Percentiles rank a stretch among this genome's conserved stretches.
Evolutionary conservation across 345 rosid genomes (phyloP).

Genomic region (Lumnitzera littorea): DNA sequence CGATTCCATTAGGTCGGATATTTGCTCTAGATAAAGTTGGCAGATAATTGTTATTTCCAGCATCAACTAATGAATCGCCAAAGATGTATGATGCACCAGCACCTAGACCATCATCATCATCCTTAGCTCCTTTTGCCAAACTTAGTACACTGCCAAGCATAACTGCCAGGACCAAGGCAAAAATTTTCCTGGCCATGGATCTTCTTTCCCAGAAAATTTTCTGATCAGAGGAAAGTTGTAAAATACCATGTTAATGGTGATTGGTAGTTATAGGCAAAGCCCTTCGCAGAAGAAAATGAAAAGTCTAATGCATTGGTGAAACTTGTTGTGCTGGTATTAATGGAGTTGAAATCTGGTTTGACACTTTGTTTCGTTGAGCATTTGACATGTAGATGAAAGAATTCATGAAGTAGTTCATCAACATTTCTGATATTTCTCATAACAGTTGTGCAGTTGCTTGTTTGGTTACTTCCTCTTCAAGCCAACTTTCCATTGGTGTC

Average conservation of each 20-base stretch:
- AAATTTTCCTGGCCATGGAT: too few species aligned
- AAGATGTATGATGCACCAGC: conserved; percentile 67
- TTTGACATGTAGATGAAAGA: background rate
- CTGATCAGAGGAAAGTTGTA: too few species aligned
- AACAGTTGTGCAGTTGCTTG: background rate
- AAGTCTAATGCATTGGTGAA: conserved; percentile 14
- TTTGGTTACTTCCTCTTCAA: too few species aligned
- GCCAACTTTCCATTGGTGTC: too few species aligned
- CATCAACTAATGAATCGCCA: conserved; percentile 87
- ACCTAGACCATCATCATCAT: conserved; percentile 6
- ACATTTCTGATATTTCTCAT: background rate
- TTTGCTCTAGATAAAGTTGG: conserved; percentile 77
- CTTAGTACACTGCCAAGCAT: background rate
- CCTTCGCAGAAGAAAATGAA: conserved; percentile 5
- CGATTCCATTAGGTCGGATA: conserved; percentile 78
- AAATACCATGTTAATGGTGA: too few species aligned
- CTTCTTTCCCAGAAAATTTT: too few species aligned
- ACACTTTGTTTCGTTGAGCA: conserved; percentile 9
- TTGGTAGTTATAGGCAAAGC: too few species aligned
- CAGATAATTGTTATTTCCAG: conserved; percentile 79
- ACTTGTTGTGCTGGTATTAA: conserved; percentile 23
- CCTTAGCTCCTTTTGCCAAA: conserved; percentile 12
- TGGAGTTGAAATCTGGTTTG: conserved; percentile 39
- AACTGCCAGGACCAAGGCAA: too few species aligned
- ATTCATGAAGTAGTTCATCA: conserved; percentile 4